Percentiles rank a stretch among this genome's conserved stretches.
Evolutionary conservation across 805 yeast genomes (phyloP).

Genomic region (Cyberlindnera subsufficiens): DNA sequence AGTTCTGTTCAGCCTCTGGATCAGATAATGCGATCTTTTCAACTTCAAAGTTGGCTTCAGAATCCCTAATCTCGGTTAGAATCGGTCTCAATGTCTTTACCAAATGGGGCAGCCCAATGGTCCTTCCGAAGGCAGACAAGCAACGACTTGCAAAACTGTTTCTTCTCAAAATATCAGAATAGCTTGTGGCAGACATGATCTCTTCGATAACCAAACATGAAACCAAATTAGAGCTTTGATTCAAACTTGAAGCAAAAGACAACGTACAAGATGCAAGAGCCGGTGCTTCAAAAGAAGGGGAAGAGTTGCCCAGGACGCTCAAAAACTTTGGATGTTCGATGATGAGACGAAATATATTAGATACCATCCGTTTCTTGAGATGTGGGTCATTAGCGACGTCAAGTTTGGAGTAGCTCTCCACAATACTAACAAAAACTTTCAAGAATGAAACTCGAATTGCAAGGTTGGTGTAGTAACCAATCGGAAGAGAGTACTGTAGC

Average conservation of each 20-base stretch:
- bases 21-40: slow-evolving; percentile 41
- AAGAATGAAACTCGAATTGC: slow-evolving; percentile 67
- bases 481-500: slow-evolving; percentile 64
- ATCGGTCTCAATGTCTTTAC: slow-evolving; percentile 47
- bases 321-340: slow-evolving; percentile 37
- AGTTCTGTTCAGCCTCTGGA: slow-evolving; percentile 33
- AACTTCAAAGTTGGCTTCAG: slow-evolving; percentile 55
- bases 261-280: slow-evolving; percentile 62
- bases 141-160: slow-evolving; percentile 80
- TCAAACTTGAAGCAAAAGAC: slow-evolving; percentile 43
- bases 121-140: slow-evolving; percentile 62
- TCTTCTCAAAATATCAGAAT: slow-evolving; percentile 71
- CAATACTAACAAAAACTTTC: slow-evolving; percentile 69
- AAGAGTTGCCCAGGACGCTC: slow-evolving; percentile 50
- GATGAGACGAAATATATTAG: slow-evolving; percentile 24
- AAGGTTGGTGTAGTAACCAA: slow-evolving; percentile 67
- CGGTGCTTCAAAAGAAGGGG: slow-evolving; percentile 67
- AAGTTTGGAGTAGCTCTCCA: slow-evolving; percentile 26
- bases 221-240: slow-evolving; percentile 42
- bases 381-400: slow-evolving; percentile 20
- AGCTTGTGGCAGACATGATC: slow-evolving; percentile 50
- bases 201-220: slow-evolving; percentile 54
- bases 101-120: slow-evolving; percentile 60
- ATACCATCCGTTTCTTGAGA: slow-evolving; percentile 22
- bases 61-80: slow-evolving; percentile 44